Percentiles rank a stretch among this genome's conserved stretches.
Evolutionary conservation across 2,329 filamentous ascomycete genomes (phyloP).

Genomic region (Shiraia bambusicola): DNA sequence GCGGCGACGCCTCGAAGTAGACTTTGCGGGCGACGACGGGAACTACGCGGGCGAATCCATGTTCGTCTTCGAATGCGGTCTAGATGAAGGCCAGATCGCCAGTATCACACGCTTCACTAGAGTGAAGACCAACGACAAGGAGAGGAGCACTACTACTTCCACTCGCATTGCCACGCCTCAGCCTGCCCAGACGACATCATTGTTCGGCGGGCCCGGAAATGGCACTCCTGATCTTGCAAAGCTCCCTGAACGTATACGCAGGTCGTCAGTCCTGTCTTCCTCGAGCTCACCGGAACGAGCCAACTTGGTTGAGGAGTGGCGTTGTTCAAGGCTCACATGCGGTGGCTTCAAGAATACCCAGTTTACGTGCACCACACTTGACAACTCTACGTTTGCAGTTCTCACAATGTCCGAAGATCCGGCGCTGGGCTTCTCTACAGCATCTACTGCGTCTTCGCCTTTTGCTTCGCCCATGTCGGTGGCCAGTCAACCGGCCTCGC

Average conservation of each 20-base stretch:
- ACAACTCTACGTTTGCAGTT: constrained; percentile 71
- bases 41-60: constrained; percentile 73
- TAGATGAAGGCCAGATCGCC: constrained; percentile 59
- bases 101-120: constrained; percentile 61
- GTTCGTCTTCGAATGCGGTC: constrained; percentile 71
- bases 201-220: constrained; percentile 53
- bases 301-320: constrained; percentile 63
- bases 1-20: constrained; percentile 79
- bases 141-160: constrained; percentile 19
- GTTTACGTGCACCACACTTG: constrained; percentile 71
- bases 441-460: constrained; percentile 56
- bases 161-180: constrained; percentile 20
- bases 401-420: constrained; percentile 78
- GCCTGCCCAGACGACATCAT: constrained; percentile 38
- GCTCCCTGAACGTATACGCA: constrained; percentile 25
- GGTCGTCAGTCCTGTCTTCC: constrained; percentile 38
- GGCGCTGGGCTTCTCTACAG: constrained; percentile 60
- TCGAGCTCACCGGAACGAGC: constrained; percentile 42
- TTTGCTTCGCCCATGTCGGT: constrained; percentile 56
- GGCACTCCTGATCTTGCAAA: constrained; percentile 23
- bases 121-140: constrained; percentile 46
- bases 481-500: constrained; percentile 47
- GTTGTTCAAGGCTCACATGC: constrained; percentile 61
- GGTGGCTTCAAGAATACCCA: constrained; percentile 60
- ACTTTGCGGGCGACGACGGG: constrained; percentile 83